phyloP scores from a whole-genome alignment of 257 asterid genomes.

The Voacanga thouarsii region DNA sequence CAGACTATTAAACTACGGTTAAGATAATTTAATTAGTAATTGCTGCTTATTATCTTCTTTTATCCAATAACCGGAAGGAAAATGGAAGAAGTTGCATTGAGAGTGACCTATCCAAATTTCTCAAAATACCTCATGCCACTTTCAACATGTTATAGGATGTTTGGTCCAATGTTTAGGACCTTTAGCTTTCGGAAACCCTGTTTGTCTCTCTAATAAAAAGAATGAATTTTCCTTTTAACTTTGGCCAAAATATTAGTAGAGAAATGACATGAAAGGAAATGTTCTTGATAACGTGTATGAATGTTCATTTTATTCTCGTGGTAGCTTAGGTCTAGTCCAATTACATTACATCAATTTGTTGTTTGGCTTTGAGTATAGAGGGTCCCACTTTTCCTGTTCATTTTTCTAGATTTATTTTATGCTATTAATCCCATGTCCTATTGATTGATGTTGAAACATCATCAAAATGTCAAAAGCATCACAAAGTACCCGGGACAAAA shows the following conservation, averaged over 20 bases:
- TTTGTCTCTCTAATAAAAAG: slow-evolving; percentile 27
- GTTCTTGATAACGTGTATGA: slow-evolving; percentile 1
- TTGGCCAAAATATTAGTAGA: slow-evolving; percentile 6
- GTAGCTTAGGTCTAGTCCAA: slow-evolving; percentile 19
- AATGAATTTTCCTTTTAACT: slow-evolving; percentile 6
- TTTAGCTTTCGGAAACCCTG: slow-evolving; percentile 28
- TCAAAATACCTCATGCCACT: slow-evolving; percentile 12
- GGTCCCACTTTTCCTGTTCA: slow-evolving; percentile 35
- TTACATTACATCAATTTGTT: slow-evolving; percentile 15
- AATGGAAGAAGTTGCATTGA: slow-evolving; percentile 8
- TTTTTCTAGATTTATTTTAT: slow-evolving; percentile 8
- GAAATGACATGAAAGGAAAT: slow-evolving; percentile 14
- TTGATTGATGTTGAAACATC: slow-evolving; percentile 32
- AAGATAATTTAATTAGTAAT: no score
- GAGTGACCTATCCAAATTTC: slow-evolving; percentile 26
- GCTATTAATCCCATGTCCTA: slow-evolving; percentile 27
- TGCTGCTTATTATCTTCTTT: no score
- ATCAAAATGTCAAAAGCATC: slow-evolving; percentile 25
- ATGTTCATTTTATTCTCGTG: slow-evolving; percentile 14
- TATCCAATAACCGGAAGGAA: neutral
- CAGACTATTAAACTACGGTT: no score
- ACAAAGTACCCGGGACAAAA: neutral
- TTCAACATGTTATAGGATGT: slow-evolving; percentile 3
- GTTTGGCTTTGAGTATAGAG: slow-evolving; percentile 24
- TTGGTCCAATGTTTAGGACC: slow-evolving; percentile 10